phyloP scores from a whole-genome alignment of 805 yeast genomes.

The Candida krabiensis region DNA sequence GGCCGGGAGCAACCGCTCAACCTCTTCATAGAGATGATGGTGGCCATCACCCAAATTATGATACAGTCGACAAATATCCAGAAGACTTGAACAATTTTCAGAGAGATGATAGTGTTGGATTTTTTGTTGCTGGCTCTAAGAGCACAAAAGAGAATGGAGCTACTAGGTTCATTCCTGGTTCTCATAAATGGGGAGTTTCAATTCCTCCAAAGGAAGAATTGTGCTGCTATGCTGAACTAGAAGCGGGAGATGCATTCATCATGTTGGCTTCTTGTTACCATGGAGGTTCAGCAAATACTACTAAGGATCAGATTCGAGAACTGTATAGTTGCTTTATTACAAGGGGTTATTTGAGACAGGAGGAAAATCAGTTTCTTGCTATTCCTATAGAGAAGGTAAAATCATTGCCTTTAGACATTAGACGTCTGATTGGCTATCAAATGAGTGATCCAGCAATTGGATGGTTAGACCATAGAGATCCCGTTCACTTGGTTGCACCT shows the following conservation, averaged over 20 bases:
- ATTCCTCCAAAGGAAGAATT: conserved; percentile 21
- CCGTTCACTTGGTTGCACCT: conserved; percentile 11
- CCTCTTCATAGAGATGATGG: conserved; percentile 31
- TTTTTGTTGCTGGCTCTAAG: conserved; percentile 26
- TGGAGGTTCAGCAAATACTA: conserved; percentile 27
- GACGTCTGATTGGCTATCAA: conserved; percentile 15
- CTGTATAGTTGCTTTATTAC: conserved; percentile 23
- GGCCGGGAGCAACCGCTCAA: conserved; percentile 31
- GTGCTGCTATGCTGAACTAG: conserved; percentile 24
- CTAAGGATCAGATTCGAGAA: conserved; percentile 24
- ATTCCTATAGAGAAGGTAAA: conserved; percentile 17
- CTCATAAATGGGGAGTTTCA: conserved; percentile 31
- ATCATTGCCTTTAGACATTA: conserved; percentile 9
- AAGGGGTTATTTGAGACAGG: conserved; percentile 24
- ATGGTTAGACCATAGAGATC: conserved; percentile 18
- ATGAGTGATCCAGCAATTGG: conserved; percentile 23
- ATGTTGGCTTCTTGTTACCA: conserved; percentile 28
- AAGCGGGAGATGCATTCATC: conserved; percentile 27
- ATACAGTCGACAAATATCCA: conserved; percentile 15
- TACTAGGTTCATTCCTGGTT: conserved; percentile 33
- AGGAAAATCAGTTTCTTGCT: conserved; percentile 27
- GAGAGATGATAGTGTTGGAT: conserved; percentile 25
- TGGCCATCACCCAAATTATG: conserved; percentile 28
- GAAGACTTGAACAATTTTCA: conserved; percentile 12
- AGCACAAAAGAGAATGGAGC: conserved; percentile 33